Conservation (phyloP, 2,329 filamentous ascomycete genomes). For the Xylaria sp. region DNA sequence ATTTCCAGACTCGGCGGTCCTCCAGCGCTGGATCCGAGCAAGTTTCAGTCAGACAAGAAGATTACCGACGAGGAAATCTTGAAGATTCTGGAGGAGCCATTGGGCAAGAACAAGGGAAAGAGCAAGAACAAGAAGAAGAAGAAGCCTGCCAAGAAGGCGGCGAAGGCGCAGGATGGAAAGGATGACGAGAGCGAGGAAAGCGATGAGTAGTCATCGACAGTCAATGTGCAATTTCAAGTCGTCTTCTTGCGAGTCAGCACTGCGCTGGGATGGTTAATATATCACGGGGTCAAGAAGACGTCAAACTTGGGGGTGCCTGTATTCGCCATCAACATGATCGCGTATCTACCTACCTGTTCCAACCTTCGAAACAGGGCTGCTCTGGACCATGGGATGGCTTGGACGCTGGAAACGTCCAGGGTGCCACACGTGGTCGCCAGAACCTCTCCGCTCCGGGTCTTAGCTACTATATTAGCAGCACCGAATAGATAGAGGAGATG, state of each 20-base stretch:
- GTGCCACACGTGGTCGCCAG: constrained; percentile 4
- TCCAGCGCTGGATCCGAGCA: constrained; percentile 73
- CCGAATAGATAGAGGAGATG: background rate
- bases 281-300: background rate
- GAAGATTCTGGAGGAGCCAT: constrained; percentile 87
- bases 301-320: constrained; percentile 2
- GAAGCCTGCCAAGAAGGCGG: constrained; percentile 62
- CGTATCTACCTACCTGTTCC: constrained; percentile 1
- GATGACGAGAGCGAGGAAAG: constrained; percentile 26
- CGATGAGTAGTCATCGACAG: constrained; percentile 25
- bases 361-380: constrained; percentile 5
- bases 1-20: constrained; percentile 83
- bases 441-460: constrained; percentile 7
- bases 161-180: constrained; percentile 38
- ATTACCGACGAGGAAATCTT: constrained; percentile 95
- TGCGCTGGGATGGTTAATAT: constrained; percentile 3
- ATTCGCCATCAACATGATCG: constrained; percentile 5
- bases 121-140: constrained; percentile 91
- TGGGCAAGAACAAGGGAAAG: constrained; percentile 85
- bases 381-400: constrained; percentile 6
- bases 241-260: constrained; percentile 16
- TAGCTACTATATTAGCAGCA: constrained; percentile 22
- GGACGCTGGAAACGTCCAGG: constrained; percentile 4
- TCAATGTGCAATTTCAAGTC: constrained; percentile 1
- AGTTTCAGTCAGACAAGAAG: constrained; percentile 96